phyloP scores from a whole-genome alignment of 1,284 basidiomycete species.

The Flammula alnicola region DNA sequence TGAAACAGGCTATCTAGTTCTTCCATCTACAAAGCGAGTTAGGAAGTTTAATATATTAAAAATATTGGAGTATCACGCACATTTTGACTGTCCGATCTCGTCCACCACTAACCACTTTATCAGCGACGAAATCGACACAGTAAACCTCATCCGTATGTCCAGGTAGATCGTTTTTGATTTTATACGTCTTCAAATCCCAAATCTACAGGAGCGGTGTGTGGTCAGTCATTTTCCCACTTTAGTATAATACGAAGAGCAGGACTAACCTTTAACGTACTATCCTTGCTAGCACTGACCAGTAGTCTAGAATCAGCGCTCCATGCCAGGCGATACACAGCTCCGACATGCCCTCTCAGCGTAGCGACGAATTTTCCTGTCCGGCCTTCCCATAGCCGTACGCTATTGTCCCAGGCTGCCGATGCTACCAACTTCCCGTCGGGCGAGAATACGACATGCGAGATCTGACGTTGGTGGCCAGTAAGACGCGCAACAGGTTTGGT shows the following conservation, averaged over 20 bases:
- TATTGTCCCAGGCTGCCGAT: conserved; percentile 91
- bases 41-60: neutral
- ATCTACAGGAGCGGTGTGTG: conserved; percentile 54
- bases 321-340: conserved; percentile 90
- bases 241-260: conserved; percentile 1
- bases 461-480: conserved; percentile 95
- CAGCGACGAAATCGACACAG: conserved; percentile 97
- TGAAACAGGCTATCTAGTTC: conserved; percentile 11
- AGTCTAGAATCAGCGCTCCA: conserved; percentile 96
- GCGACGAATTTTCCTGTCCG: conserved; percentile 92
- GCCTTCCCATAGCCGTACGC: conserved; percentile 94
- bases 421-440: conserved; percentile 94
- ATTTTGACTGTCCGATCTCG: conserved; percentile 76
- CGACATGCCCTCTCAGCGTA: conserved; percentile 91
- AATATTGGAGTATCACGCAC: conserved; percentile 45
- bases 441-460: conserved; percentile 94
- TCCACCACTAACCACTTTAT: conserved; percentile 97
- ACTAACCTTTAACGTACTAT: conserved; percentile 90
- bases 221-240: no score
- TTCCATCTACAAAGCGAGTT: conserved; percentile 16
- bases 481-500: conserved; percentile 88
- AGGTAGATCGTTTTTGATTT: conserved; percentile 91
- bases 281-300: conserved; percentile 94
- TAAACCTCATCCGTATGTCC: conserved; percentile 99
- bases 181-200: conserved; percentile 95